Conservation (phyloP, 805 yeast genomes). For the Schizosaccharomyces pombe region DNA sequence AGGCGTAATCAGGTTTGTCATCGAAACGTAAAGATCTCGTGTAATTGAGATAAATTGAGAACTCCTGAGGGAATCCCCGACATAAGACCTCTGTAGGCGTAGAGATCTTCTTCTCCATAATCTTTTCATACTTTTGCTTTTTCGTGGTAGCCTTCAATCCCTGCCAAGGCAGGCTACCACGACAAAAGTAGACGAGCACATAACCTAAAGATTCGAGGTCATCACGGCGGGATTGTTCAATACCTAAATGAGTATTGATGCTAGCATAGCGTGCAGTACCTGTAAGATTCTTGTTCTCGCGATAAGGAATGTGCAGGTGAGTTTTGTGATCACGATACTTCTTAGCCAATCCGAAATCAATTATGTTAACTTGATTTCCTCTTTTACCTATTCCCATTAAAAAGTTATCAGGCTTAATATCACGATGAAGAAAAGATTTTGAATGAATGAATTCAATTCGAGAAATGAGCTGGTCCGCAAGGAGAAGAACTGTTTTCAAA, state of each 20-base stretch:
- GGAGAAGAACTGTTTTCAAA: constrained; percentile 70
- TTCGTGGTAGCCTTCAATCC: constrained; percentile 92
- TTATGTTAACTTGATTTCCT: constrained; percentile 85
- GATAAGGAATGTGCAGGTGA: constrained; percentile 81
- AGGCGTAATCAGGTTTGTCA: constrained; percentile 86
- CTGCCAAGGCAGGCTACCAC: constrained; percentile 96
- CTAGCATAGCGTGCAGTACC: constrained; percentile 96
- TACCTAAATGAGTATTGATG: constrained; percentile 86
- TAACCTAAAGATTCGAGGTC: constrained; percentile 88
- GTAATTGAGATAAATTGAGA: constrained; percentile 66
- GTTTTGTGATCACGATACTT: constrained; percentile 87
- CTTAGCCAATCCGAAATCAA: constrained; percentile 83
- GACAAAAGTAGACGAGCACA: constrained; percentile 77
- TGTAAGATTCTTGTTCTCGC: constrained; percentile 86
- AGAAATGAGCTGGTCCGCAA: constrained; percentile 83
- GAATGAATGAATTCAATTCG: constrained; percentile 92
- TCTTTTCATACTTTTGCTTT: constrained; percentile 89
- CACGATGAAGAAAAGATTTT: constrained; percentile 68
- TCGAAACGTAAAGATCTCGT: constrained; percentile 79
- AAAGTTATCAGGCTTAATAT: constrained; percentile 65
- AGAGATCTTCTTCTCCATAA: constrained; percentile 82
- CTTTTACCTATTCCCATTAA: constrained; percentile 77
- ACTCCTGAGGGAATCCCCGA: constrained; percentile 78
- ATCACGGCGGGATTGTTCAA: constrained; percentile 90
- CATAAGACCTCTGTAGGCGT: constrained; percentile 70